Evolutionary conservation across 192 early-diverging fungal genomes (phyloP).

Genomic region (Irineochytrium annulatum): DNA sequence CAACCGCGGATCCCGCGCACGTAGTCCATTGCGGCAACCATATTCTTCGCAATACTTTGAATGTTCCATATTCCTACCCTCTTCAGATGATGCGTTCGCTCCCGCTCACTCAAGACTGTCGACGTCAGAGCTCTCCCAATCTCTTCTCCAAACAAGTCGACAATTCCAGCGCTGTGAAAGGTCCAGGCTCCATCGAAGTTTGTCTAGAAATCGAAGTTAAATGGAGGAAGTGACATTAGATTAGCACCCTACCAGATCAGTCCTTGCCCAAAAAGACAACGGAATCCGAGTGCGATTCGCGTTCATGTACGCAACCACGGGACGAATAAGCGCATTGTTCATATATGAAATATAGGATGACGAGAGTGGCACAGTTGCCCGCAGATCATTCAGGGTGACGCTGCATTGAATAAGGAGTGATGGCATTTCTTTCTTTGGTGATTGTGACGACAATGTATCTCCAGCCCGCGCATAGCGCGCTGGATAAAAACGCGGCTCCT

Average conservation of each 20-base stretch:
- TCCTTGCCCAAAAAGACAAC: constrained; percentile 73
- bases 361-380: constrained; percentile 79
- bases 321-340: constrained; percentile 80
- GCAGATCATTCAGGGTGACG: constrained; percentile 85
- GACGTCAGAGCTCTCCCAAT: constrained; percentile 77
- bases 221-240: neutral
- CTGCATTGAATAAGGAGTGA: constrained; percentile 67
- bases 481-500: constrained; percentile 17
- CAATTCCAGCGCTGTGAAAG: constrained; percentile 75
- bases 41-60: constrained; percentile 66
- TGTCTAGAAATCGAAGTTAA: constrained; percentile 30
- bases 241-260: constrained; percentile 57
- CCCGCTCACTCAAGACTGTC: constrained; percentile 75
- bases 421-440: neutral
- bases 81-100: constrained; percentile 76
- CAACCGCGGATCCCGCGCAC: constrained; percentile 42
- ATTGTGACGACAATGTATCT: too few species aligned
- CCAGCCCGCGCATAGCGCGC: neutral
- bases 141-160: constrained; percentile 69
- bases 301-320: constrained; percentile 93
- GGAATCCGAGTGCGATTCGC: constrained; percentile 81
- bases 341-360: constrained; percentile 71
- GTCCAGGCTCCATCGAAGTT: constrained; percentile 95
- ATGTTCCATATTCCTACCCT: constrained; percentile 87
- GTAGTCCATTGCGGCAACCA: constrained; percentile 70